phyloP scores from a whole-genome alignment of 305 asterid genomes.

The Solanum hybrid region DNA sequence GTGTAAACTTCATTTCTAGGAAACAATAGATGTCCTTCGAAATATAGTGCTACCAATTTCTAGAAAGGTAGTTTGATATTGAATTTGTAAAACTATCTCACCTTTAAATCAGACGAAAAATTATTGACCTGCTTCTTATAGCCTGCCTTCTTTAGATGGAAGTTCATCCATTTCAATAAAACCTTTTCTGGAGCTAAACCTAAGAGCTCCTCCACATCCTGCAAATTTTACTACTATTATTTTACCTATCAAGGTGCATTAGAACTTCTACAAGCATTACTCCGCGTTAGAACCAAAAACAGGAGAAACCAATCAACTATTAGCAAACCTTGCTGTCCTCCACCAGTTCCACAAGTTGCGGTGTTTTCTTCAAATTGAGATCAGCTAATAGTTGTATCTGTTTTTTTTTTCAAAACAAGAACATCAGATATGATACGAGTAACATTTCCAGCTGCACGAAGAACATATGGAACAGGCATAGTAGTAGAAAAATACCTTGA shows the following conservation, averaged over 20 bases:
- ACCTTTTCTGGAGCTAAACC: conserved; percentile 83
- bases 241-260: background rate
- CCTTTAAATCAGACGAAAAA: conserved; percentile 94
- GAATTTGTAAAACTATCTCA: conserved; percentile 12
- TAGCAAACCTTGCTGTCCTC: conserved; percentile 72
- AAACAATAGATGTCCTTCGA: background rate
- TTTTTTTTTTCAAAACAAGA: background rate
- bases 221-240: conserved; percentile 6
- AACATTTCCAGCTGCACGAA: background rate
- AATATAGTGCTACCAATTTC: background rate
- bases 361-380: conserved; percentile 89
- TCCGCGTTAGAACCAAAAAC: background rate
- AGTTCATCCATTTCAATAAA: conserved; percentile 91
- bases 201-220: conserved; percentile 96
- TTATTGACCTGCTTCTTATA: conserved; percentile 62
- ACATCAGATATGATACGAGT: background rate
- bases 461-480: background rate
- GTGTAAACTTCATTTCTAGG: background rate
- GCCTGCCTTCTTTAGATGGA: conserved; percentile 79
- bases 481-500: conserved; percentile 46
- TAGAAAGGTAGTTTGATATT: background rate
- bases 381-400: conserved; percentile 43
- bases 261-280: background rate
- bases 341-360: conserved; percentile 84
- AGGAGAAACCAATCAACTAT: conserved; percentile 5